Evolutionary conservation across 2,329 filamentous ascomycete species (phyloP), one percentile per base, ranked within the genome.

Genomic region (Penicillium sp.): DNA sequence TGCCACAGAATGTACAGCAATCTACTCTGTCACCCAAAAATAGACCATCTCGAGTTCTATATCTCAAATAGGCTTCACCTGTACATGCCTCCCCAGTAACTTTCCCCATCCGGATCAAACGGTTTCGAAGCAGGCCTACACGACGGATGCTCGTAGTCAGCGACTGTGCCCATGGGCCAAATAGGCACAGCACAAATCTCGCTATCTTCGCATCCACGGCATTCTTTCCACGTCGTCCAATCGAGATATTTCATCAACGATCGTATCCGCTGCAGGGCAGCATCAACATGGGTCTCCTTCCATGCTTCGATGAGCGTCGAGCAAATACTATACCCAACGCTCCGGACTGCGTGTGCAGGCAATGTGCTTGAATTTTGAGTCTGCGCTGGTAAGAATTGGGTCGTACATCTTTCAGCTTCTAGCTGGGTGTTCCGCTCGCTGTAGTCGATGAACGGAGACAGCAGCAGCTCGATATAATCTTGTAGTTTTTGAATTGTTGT

Each of bases 111-210:
- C 2, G 41, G 25, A 9, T 42, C 37, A 27, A 46, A 50, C 2
- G 56, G 55, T 1, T 44, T 36, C 8, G 39, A 48, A 4, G 46
- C 51, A 50, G 64, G 57, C 34, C 54, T 50, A 38, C 74, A 77
- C 22, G 55, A 52, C 4, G 75, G 75, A 28, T 61, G 54, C 20
- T 65, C 68, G 48, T 79, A 75, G 51, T 82, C 78, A 16, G 76
- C 67, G 0, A 61, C 51, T 0, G 60, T 66, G 0, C 79, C 79
- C 54, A 71, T 65, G 0, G 79, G 79, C 78, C 78, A 83, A 52
- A 82, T 79, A 1, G 77, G 77, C n/a, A 81, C 65, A 30, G 76
- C 70, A 44, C 78, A 78, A 2, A 79, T 57, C 56, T 82, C 72
- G 30, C 75, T 68, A 6, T 67, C 64, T 0, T 50, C 57, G 51